phyloP scores from a whole-genome alignment of 805 yeast genomes.

The Millerago galiae region DNA sequence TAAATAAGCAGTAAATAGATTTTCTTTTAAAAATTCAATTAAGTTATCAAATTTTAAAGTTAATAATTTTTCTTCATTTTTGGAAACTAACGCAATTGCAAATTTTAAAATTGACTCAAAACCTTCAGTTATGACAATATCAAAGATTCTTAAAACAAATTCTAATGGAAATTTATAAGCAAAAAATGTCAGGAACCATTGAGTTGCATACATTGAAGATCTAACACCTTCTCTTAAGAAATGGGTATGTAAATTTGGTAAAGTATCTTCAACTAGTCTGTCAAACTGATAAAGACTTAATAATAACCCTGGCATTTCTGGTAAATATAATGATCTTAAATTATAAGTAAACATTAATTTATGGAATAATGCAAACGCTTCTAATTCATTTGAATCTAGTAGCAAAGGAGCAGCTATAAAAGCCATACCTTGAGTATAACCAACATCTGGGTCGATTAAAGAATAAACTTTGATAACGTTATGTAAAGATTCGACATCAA shows the following conservation, averaged over 20 bases:
- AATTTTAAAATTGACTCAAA: slow-evolving; percentile 79
- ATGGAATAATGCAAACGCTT: slow-evolving; percentile 76
- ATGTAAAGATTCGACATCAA: slow-evolving; percentile 59
- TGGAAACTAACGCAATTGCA: slow-evolving; percentile 72
- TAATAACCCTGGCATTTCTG: slow-evolving; percentile 93
- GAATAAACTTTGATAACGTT: slow-evolving; percentile 81
- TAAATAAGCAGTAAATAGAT: slow-evolving; percentile 65
- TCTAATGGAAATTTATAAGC: slow-evolving; percentile 91
- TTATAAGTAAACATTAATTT: slow-evolving; percentile 80
- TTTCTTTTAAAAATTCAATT: slow-evolving; percentile 71
- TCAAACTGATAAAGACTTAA: slow-evolving; percentile 84
- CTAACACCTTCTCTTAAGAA: slow-evolving; percentile 79
- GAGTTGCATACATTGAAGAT: slow-evolving; percentile 95
- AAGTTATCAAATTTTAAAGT: slow-evolving; percentile 68
- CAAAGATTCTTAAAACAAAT: slow-evolving; percentile 82
- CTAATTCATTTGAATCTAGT: slow-evolving; percentile 74
- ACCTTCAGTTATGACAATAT: slow-evolving; percentile 87
- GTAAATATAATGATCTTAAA: slow-evolving; percentile 70
- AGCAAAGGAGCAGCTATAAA: slow-evolving; percentile 82
- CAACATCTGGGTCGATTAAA: slow-evolving; percentile 84
- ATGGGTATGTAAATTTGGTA: slow-evolving; percentile 72
- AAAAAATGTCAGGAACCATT: slow-evolving; percentile 94
- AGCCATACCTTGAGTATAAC: slow-evolving; percentile 98
- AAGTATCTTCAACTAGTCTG: slow-evolving; percentile 67
- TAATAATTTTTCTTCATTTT: slow-evolving; percentile 55